These are phyloP conservation scores for Hypoxylon rubiginosum DNA, from an alignment of 2,329 filamentous ascomycete genomes.

Conservation along the genomic window DNA sequence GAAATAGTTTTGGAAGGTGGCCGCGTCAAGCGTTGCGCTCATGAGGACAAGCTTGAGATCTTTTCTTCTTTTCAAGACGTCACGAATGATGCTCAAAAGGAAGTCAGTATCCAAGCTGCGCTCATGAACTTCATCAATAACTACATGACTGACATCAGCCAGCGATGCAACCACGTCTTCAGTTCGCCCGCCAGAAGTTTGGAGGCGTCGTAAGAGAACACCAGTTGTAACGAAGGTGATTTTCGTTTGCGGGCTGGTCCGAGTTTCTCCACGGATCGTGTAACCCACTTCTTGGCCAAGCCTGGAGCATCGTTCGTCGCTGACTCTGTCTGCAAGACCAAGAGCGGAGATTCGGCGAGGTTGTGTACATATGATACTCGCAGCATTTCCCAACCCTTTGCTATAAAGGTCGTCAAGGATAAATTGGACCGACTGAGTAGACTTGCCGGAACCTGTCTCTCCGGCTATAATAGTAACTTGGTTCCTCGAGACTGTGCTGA, in stretches of 20 bases:
- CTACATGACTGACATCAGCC: slow-evolving; percentile 91
- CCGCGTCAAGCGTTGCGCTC: slow-evolving; percentile 94
- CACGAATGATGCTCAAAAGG: slow-evolving; percentile 85
- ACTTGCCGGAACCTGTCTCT: slow-evolving; percentile 97
- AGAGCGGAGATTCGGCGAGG: slow-evolving; percentile 94
- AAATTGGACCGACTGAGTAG: slow-evolving; percentile 96
- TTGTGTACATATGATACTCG: slow-evolving; percentile 96
- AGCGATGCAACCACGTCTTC: slow-evolving; percentile 86
- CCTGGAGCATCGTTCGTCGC: slow-evolving; percentile 85
- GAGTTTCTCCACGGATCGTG: slow-evolving; percentile 90
- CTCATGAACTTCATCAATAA: slow-evolving; percentile 97
- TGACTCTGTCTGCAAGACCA: slow-evolving; percentile 92
- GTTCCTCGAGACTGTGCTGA: slow-evolving; percentile 79
- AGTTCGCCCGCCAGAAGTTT: slow-evolving; percentile 84
- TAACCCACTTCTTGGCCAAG: slow-evolving; percentile 94
- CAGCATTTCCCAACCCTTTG: slow-evolving; percentile 78
- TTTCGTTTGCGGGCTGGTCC: slow-evolving; percentile 78
- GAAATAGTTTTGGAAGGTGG: slow-evolving; percentile 89
- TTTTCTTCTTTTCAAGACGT: slow-evolving; percentile 79
- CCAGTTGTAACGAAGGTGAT: slow-evolving; percentile 97
- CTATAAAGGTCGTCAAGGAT: slow-evolving; percentile 91
- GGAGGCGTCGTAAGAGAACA: slow-evolving; percentile 89
- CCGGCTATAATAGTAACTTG: slow-evolving; percentile 97
- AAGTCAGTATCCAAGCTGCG: slow-evolving; percentile 96
- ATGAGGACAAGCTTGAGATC: slow-evolving; percentile 93